Evolutionary conservation across 495 filamentous ascomycete species (phyloP), one percentile per base, ranked within the genome.

Genomic region (Baudoinia panamericana): DNA sequence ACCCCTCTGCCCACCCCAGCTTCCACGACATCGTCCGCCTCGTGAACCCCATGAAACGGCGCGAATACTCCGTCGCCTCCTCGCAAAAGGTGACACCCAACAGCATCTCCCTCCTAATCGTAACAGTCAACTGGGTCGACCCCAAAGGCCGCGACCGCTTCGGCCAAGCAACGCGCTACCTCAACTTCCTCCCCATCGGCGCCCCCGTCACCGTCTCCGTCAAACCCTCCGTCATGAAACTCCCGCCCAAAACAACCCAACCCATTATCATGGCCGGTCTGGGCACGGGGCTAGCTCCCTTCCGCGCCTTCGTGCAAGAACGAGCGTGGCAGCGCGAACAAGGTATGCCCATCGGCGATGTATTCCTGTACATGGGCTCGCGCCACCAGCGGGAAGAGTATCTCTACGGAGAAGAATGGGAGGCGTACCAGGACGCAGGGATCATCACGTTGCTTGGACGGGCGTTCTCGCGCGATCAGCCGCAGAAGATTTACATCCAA

Each of bases 241-340:
- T 97, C 19, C 92, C 90, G 11, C 67, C 75, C 30, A 76, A 75
- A 51, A 82, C 82, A 45, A 86, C 81, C 30, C 78, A 84, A 40
- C 90, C 90, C 7, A 71, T 97, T 45, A 95, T 97, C 70, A 97
- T 97, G 90, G 90, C 90, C 22, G 90, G 90, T 63, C 81, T 97
- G n/a, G 90, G 90, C 47, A 97, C 90, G 3, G 90, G 90, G 55
- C 78, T 97, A 13, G 90, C 90, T 5, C 90, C 90, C 22, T 97
- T 96, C 81, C 81, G 90, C 46, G 90, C 90, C 35, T 97, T 97
- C 57, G 80, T 95, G 36, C 92, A 97, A 63, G 86, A 97, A 67
- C 88, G 90, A 29, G 90, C 90, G 13, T 86, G 87, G 73, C 88
- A 96, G 62, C 92, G 93, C 64, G 75, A 80, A 24, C 83, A 92